Evolutionary conservation across 2,329 filamentous ascomycete genomes (phyloP).

Genomic region (Tolypocladium tundrense): DNA sequence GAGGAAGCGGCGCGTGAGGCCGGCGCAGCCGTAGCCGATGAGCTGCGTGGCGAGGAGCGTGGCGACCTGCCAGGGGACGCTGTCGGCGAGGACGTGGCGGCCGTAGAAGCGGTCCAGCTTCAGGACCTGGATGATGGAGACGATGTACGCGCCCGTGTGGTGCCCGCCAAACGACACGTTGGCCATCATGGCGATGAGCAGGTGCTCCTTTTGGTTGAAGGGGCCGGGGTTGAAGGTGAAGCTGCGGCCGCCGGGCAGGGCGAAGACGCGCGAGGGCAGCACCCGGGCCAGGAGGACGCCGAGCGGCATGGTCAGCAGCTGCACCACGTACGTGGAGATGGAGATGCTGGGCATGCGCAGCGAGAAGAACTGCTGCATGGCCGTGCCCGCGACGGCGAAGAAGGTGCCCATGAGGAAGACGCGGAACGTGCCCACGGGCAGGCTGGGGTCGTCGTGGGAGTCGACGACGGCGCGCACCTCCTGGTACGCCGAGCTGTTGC

Average conservation of each 20-base stretch:
- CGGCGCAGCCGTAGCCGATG: slow-evolving; percentile 41
- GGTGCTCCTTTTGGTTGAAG: slow-evolving; percentile 45
- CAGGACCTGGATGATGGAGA: slow-evolving; percentile 34
- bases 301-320: slow-evolving; percentile 28
- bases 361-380: slow-evolving; percentile 25
- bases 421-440: slow-evolving; percentile 30
- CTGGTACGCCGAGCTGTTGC: slow-evolving; percentile 25
- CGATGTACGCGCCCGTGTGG: slow-evolving; percentile 29
- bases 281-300: slow-evolving; percentile 21
- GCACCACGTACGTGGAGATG: slow-evolving; percentile 28
- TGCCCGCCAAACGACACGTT: slow-evolving; percentile 31
- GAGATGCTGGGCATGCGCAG: slow-evolving; percentile 29
- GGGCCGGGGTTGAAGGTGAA: slow-evolving; percentile 34
- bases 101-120: slow-evolving; percentile 34
- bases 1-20: slow-evolving; percentile 33
- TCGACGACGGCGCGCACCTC: slow-evolving; percentile 36
- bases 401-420: slow-evolving; percentile 27
- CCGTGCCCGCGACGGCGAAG: slow-evolving; percentile 17
- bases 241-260: slow-evolving; percentile 2
- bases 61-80: slow-evolving; percentile 33
- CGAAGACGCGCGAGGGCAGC: slow-evolving; percentile 5
- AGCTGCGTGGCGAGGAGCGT: slow-evolving; percentile 37
- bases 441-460: slow-evolving; percentile 27
- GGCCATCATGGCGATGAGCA: slow-evolving; percentile 45
- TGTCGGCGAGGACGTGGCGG: slow-evolving; percentile 20